Evolutionary conservation across 2,329 filamentous ascomycete genomes (phyloP).

Genomic region (Phyllosticta citrichinensis): DNA sequence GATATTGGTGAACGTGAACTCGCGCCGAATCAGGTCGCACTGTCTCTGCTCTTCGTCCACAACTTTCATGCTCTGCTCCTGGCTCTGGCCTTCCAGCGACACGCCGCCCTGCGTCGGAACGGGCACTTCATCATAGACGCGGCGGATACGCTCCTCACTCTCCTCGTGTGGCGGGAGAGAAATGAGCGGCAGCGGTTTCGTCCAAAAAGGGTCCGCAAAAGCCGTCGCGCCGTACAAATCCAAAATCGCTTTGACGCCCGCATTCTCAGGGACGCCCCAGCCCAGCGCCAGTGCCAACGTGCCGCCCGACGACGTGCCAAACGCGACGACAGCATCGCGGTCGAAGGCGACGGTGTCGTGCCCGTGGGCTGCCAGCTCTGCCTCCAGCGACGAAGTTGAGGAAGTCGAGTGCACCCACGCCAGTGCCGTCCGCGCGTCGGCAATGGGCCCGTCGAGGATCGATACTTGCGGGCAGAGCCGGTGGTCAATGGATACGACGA

Average conservation of each 20-base stretch:
- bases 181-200: slow-evolving; percentile 21
- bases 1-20: slow-evolving; percentile 34
- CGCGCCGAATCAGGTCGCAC: slow-evolving; percentile 17
- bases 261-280: slow-evolving; percentile 20
- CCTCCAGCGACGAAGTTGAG: slow-evolving; percentile 14
- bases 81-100: slow-evolving; percentile 32
- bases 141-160: slow-evolving; percentile 22
- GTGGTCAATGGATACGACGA: slow-evolving; percentile 17
- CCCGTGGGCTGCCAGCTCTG: slow-evolving; percentile 12
- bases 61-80: not conserved
- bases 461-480: slow-evolving; percentile 26
- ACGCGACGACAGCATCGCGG: slow-evolving; percentile 23
- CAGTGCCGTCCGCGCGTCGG: slow-evolving; percentile 27
- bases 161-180: slow-evolving; percentile 11
- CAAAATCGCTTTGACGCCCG: slow-evolving; percentile 27
- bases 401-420: slow-evolving; percentile 26
- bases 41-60: not conserved
- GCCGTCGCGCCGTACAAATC: slow-evolving; percentile 31
- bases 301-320: slow-evolving; percentile 30
- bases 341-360: slow-evolving; percentile 16
- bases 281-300: slow-evolving; percentile 37
- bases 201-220: slow-evolving; percentile 30
- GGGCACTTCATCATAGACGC: slow-evolving; percentile 28
- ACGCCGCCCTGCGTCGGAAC: slow-evolving; percentile 30
- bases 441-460: slow-evolving; percentile 23